Conservation (phyloP, 202 grass and related monocot species). For the Setaria viridis region DNA sequence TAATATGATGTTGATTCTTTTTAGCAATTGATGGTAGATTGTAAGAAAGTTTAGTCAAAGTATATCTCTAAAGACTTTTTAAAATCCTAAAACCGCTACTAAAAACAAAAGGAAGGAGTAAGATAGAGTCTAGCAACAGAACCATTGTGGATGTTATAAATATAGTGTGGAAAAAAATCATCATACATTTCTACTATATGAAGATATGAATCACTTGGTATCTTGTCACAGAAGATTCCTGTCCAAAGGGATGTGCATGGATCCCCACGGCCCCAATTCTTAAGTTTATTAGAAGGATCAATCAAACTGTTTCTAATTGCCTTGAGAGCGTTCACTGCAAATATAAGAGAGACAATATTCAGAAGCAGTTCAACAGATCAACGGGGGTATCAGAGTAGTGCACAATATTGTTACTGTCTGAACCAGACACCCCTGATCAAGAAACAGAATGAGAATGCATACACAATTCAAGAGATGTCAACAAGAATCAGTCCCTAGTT, state of each 20-base stretch:
- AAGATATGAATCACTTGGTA: conserved; percentile 53
- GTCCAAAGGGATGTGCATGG: conserved; percentile 84
- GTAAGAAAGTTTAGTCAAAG: neutral
- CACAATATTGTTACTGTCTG: conserved; percentile 6
- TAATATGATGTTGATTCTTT: neutral
- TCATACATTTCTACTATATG: conserved; percentile 88
- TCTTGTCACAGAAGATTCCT: conserved; percentile 63
- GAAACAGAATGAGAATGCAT: neutral
- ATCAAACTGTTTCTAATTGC: conserved; percentile 59
- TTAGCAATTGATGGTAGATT: neutral
- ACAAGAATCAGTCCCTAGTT: neutral
- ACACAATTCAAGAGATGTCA: neutral
- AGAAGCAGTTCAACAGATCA: conserved; percentile 17
- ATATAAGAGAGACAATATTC: conserved; percentile 17
- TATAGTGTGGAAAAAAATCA: neutral
- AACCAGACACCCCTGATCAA: neutral
- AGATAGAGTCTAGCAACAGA: conserved; percentile 11
- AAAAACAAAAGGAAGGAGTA: neutral
- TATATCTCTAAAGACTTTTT: too few species aligned
- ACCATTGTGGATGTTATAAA: neutral
- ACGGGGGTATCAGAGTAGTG: neutral
- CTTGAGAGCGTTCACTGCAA: conserved; percentile 71
- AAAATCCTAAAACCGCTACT: neutral
- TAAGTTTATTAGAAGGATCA: conserved; percentile 79
- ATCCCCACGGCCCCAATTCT: conserved; percentile 80